These are phyloP conservation scores for Talaromyces amestolkiae DNA, from an alignment of 2,329 filamentous ascomycete genomes.

Conservation along the genomic window DNA sequence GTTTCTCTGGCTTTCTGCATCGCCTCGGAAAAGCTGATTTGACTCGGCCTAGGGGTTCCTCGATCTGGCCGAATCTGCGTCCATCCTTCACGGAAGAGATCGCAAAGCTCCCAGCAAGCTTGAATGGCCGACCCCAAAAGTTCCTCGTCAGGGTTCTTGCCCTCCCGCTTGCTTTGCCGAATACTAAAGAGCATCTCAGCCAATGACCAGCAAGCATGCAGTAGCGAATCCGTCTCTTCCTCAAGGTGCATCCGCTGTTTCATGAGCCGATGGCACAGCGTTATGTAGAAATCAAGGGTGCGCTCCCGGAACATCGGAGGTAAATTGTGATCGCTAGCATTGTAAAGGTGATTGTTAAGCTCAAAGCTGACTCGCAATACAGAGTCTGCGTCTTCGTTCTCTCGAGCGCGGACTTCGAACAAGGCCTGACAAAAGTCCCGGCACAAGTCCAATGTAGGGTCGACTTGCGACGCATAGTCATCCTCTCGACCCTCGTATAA, in stretches of 20 bases:
- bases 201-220: slow-evolving; percentile 83
- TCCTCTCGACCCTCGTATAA: slow-evolving; percentile 80
- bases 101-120: slow-evolving; percentile 91
- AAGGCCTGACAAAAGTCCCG: slow-evolving; percentile 88
- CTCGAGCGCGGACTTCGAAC: slow-evolving; percentile 77
- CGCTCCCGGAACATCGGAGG: slow-evolving; percentile 85
- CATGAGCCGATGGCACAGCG: slow-evolving; percentile 92
- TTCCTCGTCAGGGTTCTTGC: slow-evolving; percentile 73
- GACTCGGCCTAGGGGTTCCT: slow-evolving; percentile 77
- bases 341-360: slow-evolving; percentile 92
- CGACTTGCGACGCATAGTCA: slow-evolving; percentile 64
- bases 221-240: slow-evolving; percentile 77
- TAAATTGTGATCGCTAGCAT: slow-evolving; percentile 78
- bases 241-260: slow-evolving; percentile 78
- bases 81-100: slow-evolving; percentile 91
- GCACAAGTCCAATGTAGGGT: slow-evolving; percentile 78
- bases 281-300: slow-evolving; percentile 92
- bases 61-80: slow-evolving; percentile 82
- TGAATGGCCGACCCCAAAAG: slow-evolving; percentile 83
- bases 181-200: slow-evolving; percentile 92
- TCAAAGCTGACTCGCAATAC: slow-evolving; percentile 91
- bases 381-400: slow-evolving; percentile 78
- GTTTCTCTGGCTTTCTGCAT: slow-evolving; percentile 51
- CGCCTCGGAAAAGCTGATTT: slow-evolving; percentile 67
- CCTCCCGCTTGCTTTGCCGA: slow-evolving; percentile 75